A percentile compares a stretch with the other conserved stretches of the same genome.
phyloP scores from a whole-genome alignment of 148 eudicot genomes.

The Euryodendron excelsum region DNA sequence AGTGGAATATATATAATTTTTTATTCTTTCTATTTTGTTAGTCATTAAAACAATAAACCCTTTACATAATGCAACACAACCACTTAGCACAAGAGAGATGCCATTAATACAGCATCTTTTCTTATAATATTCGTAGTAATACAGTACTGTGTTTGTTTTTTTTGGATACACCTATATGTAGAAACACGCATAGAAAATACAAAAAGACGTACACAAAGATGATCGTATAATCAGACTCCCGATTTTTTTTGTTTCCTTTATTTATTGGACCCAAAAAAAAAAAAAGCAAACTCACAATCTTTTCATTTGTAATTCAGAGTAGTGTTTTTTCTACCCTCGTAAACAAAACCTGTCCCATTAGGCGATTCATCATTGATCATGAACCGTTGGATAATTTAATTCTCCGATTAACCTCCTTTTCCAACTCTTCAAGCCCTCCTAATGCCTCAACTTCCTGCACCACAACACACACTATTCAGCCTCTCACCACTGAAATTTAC shows the following conservation, averaged over 20 bases:
- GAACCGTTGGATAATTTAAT: slow-evolving; percentile 50
- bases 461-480: slow-evolving; percentile 13
- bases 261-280: background rate
- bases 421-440: slow-evolving; percentile 83
- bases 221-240: background rate
- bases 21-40: too few species aligned
- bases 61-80: too few species aligned
- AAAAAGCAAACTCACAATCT: background rate
- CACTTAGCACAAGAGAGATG: too few species aligned
- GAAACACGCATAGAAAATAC: too few species aligned
- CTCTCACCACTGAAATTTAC: too few species aligned
- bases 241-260: background rate
- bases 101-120: background rate
- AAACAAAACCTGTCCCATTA: background rate
- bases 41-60: too few species aligned
- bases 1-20: too few species aligned
- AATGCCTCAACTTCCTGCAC: slow-evolving; percentile 91
- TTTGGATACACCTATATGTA: background rate
- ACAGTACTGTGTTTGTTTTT: background rate
- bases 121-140: background rate
- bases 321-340: background rate
- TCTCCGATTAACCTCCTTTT: slow-evolving; percentile 72
- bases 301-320: background rate
- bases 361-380: slow-evolving; percentile 23
- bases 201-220: background rate